These are phyloP conservation scores for Thuja plicata DNA, from an alignment of 83 land plant genomes.

Conservation along the genomic window DNA sequence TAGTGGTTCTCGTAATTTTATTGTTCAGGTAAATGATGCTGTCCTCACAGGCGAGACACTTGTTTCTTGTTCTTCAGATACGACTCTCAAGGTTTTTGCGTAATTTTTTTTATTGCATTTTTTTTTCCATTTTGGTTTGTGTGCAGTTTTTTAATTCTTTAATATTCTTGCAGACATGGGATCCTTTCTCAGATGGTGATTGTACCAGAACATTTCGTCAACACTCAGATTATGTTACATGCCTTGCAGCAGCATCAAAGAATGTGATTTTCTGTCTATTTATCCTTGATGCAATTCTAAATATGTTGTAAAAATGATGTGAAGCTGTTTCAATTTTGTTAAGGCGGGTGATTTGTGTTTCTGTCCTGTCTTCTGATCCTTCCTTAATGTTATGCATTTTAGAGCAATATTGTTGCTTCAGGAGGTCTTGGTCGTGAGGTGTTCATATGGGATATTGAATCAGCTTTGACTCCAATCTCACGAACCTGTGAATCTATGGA, in stretches of 20 bases:
- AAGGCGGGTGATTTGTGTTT: neutral
- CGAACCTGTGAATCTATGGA: conserved; percentile 59
- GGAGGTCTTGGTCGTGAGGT: conserved; percentile 99
- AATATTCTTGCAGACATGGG: conserved; percentile 70
- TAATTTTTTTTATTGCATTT: neutral
- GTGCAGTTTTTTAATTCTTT: conserved; percentile 7
- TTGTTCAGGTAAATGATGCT: conserved; percentile 90
- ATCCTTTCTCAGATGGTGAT: conserved; percentile 68
- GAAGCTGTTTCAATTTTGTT: neutral
- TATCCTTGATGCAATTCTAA: neutral
- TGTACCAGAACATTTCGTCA: conserved; percentile 89
- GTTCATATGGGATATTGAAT: conserved; percentile 96
- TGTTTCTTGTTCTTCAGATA: conserved; percentile 77
- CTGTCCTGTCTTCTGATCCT: conserved; percentile 27
- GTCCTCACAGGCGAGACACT: conserved; percentile 76
- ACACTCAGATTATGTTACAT: conserved; percentile 96
- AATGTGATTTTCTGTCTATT: conserved; percentile 59
- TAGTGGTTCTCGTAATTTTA: neutral
- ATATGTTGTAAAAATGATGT: neutral
- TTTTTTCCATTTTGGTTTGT: neutral
- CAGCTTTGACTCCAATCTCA: conserved; percentile 71
- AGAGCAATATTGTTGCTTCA: conserved; percentile 95
- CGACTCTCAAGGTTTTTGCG: conserved; percentile 68
- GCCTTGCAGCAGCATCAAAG: conserved; percentile 89
- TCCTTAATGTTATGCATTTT: conserved; percentile 42